Base-by-base conservation (phyloP, 306 rosid species). In the Morella rubra region DNA sequence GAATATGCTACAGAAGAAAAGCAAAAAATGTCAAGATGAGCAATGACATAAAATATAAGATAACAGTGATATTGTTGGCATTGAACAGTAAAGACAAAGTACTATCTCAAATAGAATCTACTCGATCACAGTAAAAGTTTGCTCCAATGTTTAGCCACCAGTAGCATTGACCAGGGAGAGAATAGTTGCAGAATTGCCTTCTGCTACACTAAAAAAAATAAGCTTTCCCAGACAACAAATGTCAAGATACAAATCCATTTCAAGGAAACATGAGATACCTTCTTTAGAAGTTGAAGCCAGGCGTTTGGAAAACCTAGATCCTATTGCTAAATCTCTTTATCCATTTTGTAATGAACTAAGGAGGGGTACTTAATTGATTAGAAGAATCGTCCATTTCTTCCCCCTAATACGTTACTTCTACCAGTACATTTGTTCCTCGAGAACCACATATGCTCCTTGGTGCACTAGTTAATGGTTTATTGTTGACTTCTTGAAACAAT, bases 1-100 rank as follows among this genome's bases (percentile, higher is more conserved):
- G 88, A 96, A 93, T 82, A 96, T 96, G 90, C 99, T 96, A 73
- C 87, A 92, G 61, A 61, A 71, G 84, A 85, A 49, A n/a, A 53
- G 49, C 74, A 92, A 53, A 85, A 8, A 77, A 55, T 22, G 24
- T 65, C 49, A 78, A 84, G 72, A 73, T 67, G 27, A 80, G 71
- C 46, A 71, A 73, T 70, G 49, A 66, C 11, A 74, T 32, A 32
- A 32, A 32, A 32, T 32, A 32, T 32, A 32, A 32, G 37, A 32
- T 32, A 32, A 32, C 2, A 32, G 37, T 32, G 37, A 32, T 20
- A 54, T 2, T 53, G 40, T 67, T 53, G 50, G 58, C 32, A 47
- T 42, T 66, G 50, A 66, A 41, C 9, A 42, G 71, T 42, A 18
- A 65, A 65, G 27, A 18, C 15, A 10, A 66, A 42, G 71, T 44